Conservation (phyloP, 2,329 filamentous ascomycete species). For the Lachnellula subtilissima region DNA sequence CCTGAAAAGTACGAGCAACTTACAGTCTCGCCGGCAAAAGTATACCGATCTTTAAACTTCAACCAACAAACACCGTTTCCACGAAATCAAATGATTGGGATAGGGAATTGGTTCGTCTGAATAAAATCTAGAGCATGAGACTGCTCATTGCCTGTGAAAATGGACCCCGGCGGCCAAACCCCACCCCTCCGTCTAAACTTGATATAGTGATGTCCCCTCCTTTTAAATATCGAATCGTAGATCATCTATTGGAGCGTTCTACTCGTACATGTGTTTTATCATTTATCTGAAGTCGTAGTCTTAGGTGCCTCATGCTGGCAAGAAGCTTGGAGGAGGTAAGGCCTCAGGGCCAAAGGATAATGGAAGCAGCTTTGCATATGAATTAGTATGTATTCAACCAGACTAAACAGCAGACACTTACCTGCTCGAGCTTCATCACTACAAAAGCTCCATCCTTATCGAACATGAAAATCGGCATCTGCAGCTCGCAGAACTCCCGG, state of each 20-base stretch:
- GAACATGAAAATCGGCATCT: slow-evolving; percentile 85
- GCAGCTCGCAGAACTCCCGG: slow-evolving; percentile 66
- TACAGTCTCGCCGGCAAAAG: no score
- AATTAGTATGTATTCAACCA: neutral
- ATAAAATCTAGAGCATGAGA: neutral
- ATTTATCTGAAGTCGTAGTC: neutral
- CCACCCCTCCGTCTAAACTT: neutral
- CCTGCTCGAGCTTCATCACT: slow-evolving; percentile 65
- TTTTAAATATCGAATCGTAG: neutral
- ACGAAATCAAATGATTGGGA: no score
- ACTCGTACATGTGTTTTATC: neutral
- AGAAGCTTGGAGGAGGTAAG: slow-evolving; percentile 34
- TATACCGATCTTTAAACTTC: no score
- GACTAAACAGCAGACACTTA: slow-evolving; percentile 33
- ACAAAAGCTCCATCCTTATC: slow-evolving; percentile 71
- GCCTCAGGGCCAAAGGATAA: slow-evolving; percentile 63
- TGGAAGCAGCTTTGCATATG: slow-evolving; percentile 51
- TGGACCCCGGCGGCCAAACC: neutral
- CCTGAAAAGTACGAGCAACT: no score
- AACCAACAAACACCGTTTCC: no score
- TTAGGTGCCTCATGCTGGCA: slow-evolving; percentile 10
- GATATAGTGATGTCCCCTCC: neutral
- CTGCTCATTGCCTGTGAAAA: neutral
- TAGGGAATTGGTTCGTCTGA: no score
- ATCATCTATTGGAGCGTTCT: neutral